Conservation (phyloP, 148 eudicot genomes). For the Bassia scoparia region DNA sequence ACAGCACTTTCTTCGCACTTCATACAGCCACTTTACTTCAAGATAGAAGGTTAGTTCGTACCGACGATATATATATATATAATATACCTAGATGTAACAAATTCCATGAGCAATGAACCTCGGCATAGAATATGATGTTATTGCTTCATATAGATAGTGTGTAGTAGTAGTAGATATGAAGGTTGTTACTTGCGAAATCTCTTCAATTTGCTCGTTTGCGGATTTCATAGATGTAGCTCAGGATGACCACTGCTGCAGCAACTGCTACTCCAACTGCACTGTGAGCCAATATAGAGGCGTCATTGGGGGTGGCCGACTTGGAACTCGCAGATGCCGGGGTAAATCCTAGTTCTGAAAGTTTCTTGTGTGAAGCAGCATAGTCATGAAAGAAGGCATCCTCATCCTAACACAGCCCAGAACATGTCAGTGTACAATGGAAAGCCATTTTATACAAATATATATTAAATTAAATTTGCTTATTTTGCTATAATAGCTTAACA, state of each 20-base stretch:
- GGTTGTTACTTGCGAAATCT: neutral
- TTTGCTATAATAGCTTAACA: too few species aligned
- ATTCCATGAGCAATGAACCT: slow-evolving; percentile 6
- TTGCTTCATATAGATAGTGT: neutral
- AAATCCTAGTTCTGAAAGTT: slow-evolving; percentile 86
- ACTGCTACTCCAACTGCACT: slow-evolving; percentile 82
- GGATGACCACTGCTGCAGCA: slow-evolving; percentile 81
- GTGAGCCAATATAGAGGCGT: slow-evolving; percentile 52
- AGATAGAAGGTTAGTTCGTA: slow-evolving; percentile 15
- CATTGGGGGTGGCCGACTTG: slow-evolving; percentile 33
- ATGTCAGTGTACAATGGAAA: neutral
- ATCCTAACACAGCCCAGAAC: slow-evolving; percentile 49
- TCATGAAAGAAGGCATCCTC: slow-evolving; percentile 89
- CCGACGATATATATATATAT: neutral
- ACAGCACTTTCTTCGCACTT: slow-evolving; percentile 18
- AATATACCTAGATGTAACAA: slow-evolving; percentile 21
- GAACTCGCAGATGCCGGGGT: slow-evolving; percentile 39
- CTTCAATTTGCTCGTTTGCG: slow-evolving; percentile 54
- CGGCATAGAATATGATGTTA: neutral
- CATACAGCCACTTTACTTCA: slow-evolving; percentile 19
- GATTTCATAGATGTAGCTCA: slow-evolving; percentile 72
- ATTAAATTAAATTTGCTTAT: too few species aligned
- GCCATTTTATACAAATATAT: neutral
- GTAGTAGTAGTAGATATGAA: slow-evolving; percentile 13
- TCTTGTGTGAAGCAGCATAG: slow-evolving; percentile 83